phyloP scores from a whole-genome alignment of 2,329 filamentous ascomycete species.

The Colletotrichum gloeosporioides region DNA sequence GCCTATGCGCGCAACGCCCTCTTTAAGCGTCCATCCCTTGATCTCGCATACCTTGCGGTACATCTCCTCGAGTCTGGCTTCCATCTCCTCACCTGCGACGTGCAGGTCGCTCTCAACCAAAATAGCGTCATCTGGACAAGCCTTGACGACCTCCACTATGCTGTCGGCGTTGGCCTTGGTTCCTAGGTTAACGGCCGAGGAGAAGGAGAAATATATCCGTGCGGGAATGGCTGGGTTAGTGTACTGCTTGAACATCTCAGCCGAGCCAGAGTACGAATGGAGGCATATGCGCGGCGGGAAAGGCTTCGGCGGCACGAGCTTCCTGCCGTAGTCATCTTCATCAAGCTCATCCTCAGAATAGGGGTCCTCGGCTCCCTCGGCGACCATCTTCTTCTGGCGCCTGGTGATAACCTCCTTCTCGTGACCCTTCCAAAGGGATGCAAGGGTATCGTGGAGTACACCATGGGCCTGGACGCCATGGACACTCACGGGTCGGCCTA shows the following conservation, averaged over 20 bases:
- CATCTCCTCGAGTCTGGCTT: constrained; percentile 75
- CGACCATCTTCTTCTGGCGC: constrained; percentile 58
- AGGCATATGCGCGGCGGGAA: constrained; percentile 91
- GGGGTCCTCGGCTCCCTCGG: constrained; percentile 52
- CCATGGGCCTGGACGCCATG: constrained; percentile 82
- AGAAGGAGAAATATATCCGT: constrained; percentile 88
- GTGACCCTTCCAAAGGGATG: constrained; percentile 72
- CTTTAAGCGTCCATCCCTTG: constrained; percentile 77
- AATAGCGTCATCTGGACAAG: constrained; percentile 78
- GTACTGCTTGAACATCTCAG: constrained; percentile 80
- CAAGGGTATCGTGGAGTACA: constrained; percentile 68
- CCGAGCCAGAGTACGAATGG: constrained; percentile 87
- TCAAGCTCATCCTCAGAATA: constrained; percentile 40
- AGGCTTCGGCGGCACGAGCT: constrained; percentile 46
- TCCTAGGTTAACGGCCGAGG: constrained; percentile 78
- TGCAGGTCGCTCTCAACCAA: constrained; percentile 93
- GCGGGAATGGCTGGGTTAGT: constrained; percentile 74
- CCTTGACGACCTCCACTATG: constrained; percentile 70
- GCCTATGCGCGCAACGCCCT: constrained; percentile 72
- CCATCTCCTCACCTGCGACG: constrained; percentile 81
- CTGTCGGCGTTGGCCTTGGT: constrained; percentile 50
- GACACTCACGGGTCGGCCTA: constrained; percentile 69
- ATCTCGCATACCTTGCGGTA: constrained; percentile 77
- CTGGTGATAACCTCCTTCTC: constrained; percentile 67
- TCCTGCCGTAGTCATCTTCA: constrained; percentile 14